Conservation (phyloP, 179 eudicot species). For the Patellifolia procumbens region DNA sequence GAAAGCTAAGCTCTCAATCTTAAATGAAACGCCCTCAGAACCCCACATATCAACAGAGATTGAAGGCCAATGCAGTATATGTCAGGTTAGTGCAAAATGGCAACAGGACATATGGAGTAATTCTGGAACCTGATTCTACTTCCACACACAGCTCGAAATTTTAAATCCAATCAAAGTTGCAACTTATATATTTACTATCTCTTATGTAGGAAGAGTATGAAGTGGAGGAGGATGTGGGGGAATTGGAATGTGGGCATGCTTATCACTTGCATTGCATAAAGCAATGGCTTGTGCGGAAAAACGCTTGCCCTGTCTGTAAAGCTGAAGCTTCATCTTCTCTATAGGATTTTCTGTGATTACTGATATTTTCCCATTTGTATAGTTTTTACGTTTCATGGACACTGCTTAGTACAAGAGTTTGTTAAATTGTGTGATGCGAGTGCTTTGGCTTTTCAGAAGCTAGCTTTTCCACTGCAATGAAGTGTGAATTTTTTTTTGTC, state of each 20-base stretch:
- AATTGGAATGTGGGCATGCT: constrained; percentile 76
- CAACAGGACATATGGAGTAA: background rate
- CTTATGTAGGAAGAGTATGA: constrained; percentile 76
- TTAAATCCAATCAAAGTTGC: background rate
- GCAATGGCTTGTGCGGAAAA: constrained; percentile 82
- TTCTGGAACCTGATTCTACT: background rate
- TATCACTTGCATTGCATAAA: constrained; percentile 85
- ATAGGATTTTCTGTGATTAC: constrained; percentile 22
- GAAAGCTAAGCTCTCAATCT: constrained; percentile 48
- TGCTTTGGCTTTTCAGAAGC: constrained; percentile 5
- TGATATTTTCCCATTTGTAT: constrained; percentile 30
- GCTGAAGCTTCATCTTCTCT: constrained; percentile 50
- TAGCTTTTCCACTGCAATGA: background rate
- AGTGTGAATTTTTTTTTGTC: background rate
- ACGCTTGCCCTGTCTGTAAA: constrained; percentile 88
- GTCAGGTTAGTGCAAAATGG: constrained; percentile 61
- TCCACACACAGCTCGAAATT: too few species aligned
- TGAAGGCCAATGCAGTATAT: constrained; percentile 81
- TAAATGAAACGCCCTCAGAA: constrained; percentile 37
- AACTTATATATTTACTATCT: background rate
- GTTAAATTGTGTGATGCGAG: constrained; percentile 16
- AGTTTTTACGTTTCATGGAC: constrained; percentile 19
- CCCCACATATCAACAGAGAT: constrained; percentile 29
- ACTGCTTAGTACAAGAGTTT: constrained; percentile 11
- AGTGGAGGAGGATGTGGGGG: constrained; percentile 71